A percentile compares a stretch with the other conserved stretches of the same genome.
phyloP scores from a whole-genome alignment of 2,329 filamentous ascomycete species.

The Arthrocladium fulminans region DNA sequence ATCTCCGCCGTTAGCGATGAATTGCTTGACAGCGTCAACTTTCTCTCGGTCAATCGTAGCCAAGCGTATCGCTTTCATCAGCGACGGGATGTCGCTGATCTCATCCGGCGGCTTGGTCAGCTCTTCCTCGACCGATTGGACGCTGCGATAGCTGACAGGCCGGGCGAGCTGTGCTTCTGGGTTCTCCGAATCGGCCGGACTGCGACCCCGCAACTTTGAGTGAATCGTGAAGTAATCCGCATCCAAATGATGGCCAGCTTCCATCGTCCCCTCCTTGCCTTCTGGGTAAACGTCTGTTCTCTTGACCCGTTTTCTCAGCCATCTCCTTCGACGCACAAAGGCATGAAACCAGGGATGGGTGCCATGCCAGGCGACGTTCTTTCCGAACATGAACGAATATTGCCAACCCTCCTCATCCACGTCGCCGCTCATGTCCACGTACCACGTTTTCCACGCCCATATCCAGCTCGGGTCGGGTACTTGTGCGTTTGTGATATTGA shows the following conservation, averaged over 20 bases:
- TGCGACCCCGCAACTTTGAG: slow-evolving; percentile 39
- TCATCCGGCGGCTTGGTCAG: slow-evolving; percentile 44
- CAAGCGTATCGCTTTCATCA: slow-evolving; percentile 59
- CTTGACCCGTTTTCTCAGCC: slow-evolving; percentile 73
- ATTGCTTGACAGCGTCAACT: slow-evolving; percentile 71
- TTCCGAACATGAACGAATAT: slow-evolving; percentile 81
- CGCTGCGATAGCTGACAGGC: slow-evolving; percentile 25
- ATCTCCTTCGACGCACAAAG: slow-evolving; percentile 81
- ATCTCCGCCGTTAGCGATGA: slow-evolving; percentile 65
- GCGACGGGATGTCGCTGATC: slow-evolving; percentile 55
- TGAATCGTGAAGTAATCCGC: slow-evolving; percentile 73
- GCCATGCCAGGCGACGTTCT: slow-evolving; percentile 73
- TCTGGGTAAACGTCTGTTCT: slow-evolving; percentile 32
- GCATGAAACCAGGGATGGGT: slow-evolving; percentile 87
- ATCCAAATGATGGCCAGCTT: slow-evolving; percentile 53
- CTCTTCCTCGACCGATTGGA: slow-evolving; percentile 34
- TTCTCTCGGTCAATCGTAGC: slow-evolving; percentile 85
- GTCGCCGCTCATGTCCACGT: slow-evolving; percentile 68
- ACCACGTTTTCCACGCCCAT: slow-evolving; percentile 70
- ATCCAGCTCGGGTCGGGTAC: slow-evolving; percentile 92
- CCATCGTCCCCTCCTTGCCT: slow-evolving; percentile 24
- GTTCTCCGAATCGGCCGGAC: slow-evolving; percentile 32
- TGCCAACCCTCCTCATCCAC: slow-evolving; percentile 91
- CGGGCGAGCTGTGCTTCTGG: slow-evolving; percentile 27
- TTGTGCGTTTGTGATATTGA: slow-evolving; percentile 76